Evolutionary conservation across 371 early-diverging fungal species (phyloP), one percentile per base, ranked within the genome.

Genomic region (Mucor velutinosus): DNA sequence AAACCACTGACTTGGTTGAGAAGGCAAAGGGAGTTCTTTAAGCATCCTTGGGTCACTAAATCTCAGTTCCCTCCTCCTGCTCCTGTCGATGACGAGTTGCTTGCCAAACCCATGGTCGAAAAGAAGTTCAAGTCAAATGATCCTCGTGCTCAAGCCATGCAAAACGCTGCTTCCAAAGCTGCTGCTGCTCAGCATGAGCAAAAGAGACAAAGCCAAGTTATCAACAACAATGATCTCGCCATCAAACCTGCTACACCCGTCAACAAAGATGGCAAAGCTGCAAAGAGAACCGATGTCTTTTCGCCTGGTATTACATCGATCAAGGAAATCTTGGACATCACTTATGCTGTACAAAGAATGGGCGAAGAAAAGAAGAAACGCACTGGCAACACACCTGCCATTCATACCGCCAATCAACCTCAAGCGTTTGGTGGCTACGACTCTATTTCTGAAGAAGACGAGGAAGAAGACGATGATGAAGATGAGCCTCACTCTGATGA

Each of bases 1-100:
- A n/a, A n/a, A n/a, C n/a, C n/a, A n/a, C n/a, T n/a, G n/a, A n/a
- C n/a, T n/a, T n/a, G n/a, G n/a, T n/a, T n/a, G n/a, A n/a, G n/a
- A n/a, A n/a, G n/a, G n/a, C n/a, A n/a, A n/a, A n/a, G n/a, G n/a
- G n/a, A n/a, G n/a, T n/a, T n/a, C n/a, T n/a, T 97, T 66, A 77
- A 82, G 17, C 94, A 95, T 66, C 94, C 94, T n/a, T 97, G 95
- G 95, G 77, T 91, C 58, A 80, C 70, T 2, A 65, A 72, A 21
- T 76, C 78, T n/a, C 79, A 76, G 45, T 65, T 63, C 56, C 70
- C 74, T 12, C 64, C 69, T 19, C 70, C 70, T 43, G 55, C 51
- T 19, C 41, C 14, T 3, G n/a, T 49, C 1, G 32, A 59, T 23
- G 60, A 64, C 14, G 37, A 17, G 6, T 45, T 67, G 19, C 35